Evolutionary conservation across 2,329 filamentous ascomycete species (phyloP), one percentile per base, ranked within the genome.

Genomic region (Zasmidium citrigriseum): DNA sequence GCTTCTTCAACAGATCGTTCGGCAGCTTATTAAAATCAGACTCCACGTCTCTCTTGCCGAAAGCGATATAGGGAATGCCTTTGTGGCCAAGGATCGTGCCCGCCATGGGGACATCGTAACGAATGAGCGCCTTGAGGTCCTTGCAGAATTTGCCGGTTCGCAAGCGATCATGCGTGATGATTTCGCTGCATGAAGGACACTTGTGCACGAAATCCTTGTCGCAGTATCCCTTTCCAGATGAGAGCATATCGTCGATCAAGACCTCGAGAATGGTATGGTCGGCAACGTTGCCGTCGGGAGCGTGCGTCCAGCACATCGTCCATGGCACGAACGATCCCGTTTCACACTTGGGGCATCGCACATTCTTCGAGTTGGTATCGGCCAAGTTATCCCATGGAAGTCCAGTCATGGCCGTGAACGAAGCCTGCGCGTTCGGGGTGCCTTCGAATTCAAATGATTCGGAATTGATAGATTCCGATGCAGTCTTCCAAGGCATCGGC

Each of bases 401-500:
- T 1, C 78, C 75, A 0, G 84, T 87, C 12, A 67, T 67, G 0
- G 56, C 62, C 1, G 75, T 72, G 76, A 88, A 91, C 1, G 64
- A 60, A 1, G 64, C 63, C 52, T 77, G 78, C 21, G 82, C 79
- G 1, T 72, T 71, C 0, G 76, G 67, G 0, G 80, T 74, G 3
- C 80, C 77, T 1, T 70, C 73, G 68, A 88, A 90, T 53, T 79
- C 79, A 67, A 89, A 87, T 1, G 74, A 77, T 20, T 78, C 72
- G 9, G 78, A 73, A 64, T 89, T 80, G 61, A 91, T 89, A 29
- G 78, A 82, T 1, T 74, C 66, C 55, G 86, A 80, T 46, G 89
- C 75, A 0, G 80, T 70, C 14, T 78, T 67, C 89, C 88, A 93
- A 0, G 89, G 90, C 62, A 93, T 79, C 0, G 84, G 83, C 0